phyloP scores from a whole-genome alignment of 495 filamentous ascomycete species.

The Penicillium psychrofluorescens region DNA sequence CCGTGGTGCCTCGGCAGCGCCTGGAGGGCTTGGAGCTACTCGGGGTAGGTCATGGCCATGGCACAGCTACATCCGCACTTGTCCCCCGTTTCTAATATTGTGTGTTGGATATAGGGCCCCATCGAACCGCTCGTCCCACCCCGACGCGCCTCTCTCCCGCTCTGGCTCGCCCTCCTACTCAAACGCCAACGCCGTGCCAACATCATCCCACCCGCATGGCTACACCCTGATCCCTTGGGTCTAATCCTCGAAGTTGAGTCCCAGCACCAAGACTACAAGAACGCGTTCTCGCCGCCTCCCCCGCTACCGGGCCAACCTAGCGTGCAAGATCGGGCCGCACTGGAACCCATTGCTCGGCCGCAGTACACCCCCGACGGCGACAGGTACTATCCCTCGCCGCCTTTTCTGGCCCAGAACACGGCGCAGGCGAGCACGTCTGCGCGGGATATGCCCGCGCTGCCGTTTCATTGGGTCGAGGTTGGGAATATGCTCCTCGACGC shows the following conservation, averaged over 20 bases:
- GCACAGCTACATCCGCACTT: no score
- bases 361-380: constrained; percentile 35
- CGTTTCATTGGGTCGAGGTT: constrained; percentile 91
- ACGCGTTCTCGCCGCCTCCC: constrained; percentile 68
- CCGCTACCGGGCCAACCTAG: constrained; percentile 46
- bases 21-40: constrained; percentile 80
- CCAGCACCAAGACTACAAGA: constrained; percentile 45
- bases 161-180: constrained; percentile 96
- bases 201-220: constrained; percentile 86
- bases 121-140: constrained; percentile 72
- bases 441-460: constrained; percentile 51
- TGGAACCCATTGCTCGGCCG: constrained; percentile 21
- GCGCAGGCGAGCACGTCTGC: constrained; percentile 17
- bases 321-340: constrained; percentile 19
- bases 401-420: constrained; percentile 37
- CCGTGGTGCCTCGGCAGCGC: constrained; percentile 83
- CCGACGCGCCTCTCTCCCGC: constrained; percentile 69
- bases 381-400: constrained; percentile 33
- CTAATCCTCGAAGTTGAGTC: constrained; percentile 76
- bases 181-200: constrained; percentile 93
- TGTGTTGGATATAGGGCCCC: constrained; percentile 51
- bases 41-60: constrained; percentile 50
- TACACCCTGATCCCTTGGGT: constrained; percentile 62
- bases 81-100: no score
- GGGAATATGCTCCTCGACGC: constrained; percentile 77